Conservation (phyloP, 345 rosid genomes). For the Erysimum cheiranthoides region DNA sequence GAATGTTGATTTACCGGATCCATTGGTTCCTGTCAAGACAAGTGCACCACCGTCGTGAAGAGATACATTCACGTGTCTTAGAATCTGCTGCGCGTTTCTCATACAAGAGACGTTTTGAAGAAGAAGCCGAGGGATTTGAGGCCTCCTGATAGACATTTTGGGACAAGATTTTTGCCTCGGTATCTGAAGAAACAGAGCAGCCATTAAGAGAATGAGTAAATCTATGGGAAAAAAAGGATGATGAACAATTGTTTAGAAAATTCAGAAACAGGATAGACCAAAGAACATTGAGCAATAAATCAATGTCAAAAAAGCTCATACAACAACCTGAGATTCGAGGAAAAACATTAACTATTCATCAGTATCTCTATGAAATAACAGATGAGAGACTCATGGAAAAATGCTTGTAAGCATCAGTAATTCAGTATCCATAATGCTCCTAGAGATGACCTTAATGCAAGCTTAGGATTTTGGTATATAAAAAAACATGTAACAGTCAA, state of each 20-base stretch:
- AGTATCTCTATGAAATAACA: too few relatives aligned
- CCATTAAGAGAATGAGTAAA: constrained; percentile 12
- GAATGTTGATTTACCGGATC: constrained; percentile 84
- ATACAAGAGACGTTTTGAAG: constrained; percentile 91
- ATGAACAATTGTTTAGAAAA: not conserved
- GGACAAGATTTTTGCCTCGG: not conserved
- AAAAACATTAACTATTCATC: too few relatives aligned
- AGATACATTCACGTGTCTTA: constrained; percentile 75
- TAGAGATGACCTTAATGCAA: too few relatives aligned
- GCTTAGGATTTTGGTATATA: too few relatives aligned
- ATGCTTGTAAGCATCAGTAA: too few relatives aligned
- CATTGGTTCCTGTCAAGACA: constrained; percentile 76
- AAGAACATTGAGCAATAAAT: not conserved
- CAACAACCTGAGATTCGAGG: not conserved
- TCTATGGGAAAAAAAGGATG: not conserved
- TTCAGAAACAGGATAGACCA: constrained; percentile 2
- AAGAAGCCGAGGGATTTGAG: constrained; percentile 72
- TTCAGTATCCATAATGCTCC: too few relatives aligned
- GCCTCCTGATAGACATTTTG: constrained; percentile 61
- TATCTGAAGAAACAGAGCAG: constrained; percentile 20
- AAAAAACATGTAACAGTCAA: too few relatives aligned
- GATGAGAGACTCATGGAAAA: too few relatives aligned
- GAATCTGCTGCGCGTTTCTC: constrained; percentile 89
- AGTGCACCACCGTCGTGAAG: constrained; percentile 87
- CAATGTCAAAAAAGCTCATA: not conserved